Conservation (phyloP, 2,329 filamentous ascomycete species). For the Epicoccum sorghinum region DNA sequence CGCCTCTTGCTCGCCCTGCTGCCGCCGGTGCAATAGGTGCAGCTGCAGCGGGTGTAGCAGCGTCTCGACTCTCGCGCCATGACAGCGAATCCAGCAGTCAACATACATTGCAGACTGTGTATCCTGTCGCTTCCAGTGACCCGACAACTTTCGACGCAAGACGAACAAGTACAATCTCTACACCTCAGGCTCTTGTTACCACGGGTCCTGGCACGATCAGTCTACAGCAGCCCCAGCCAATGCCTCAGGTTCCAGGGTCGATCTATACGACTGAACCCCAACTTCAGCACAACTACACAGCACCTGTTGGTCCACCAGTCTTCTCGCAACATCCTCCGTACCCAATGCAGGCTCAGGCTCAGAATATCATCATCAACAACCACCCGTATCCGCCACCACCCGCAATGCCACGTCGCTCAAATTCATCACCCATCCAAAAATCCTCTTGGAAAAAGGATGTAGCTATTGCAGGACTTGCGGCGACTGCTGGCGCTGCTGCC, state of each 20-base stretch:
- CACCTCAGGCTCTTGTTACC: constrained; percentile 43
- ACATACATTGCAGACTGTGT: constrained; percentile 66
- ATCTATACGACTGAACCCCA: constrained; percentile 63
- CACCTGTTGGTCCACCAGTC: constrained; percentile 50
- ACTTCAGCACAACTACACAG: constrained; percentile 47
- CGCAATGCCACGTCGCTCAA: constrained; percentile 48
- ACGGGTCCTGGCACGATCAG: constrained; percentile 60
- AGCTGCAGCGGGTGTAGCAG: constrained; percentile 50
- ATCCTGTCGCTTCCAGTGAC: constrained; percentile 71
- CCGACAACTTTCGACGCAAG: constrained; percentile 65
- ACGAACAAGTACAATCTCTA: constrained; percentile 57
- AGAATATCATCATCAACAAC: constrained; percentile 27
- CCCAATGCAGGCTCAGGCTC: constrained; percentile 24
- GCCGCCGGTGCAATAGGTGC: constrained; percentile 47
- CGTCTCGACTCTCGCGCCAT: constrained; percentile 57
- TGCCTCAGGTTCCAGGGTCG: constrained; percentile 71
- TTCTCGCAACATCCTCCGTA: constrained; percentile 42
- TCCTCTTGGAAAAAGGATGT: constrained; percentile 50
- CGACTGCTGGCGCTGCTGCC: constrained; percentile 51
- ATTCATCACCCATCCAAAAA: constrained; percentile 55
- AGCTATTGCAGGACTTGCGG: constrained; percentile 52
- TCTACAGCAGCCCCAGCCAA: constrained; percentile 85
- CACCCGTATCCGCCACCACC: constrained; percentile 27
- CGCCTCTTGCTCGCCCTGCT: constrained; percentile 46
- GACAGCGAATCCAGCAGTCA: constrained; percentile 55